A percentile compares a stretch with the other conserved stretches of the same genome.
phyloP scores from a whole-genome alignment of 306 rosid species.

The Albizia julibrissin region DNA sequence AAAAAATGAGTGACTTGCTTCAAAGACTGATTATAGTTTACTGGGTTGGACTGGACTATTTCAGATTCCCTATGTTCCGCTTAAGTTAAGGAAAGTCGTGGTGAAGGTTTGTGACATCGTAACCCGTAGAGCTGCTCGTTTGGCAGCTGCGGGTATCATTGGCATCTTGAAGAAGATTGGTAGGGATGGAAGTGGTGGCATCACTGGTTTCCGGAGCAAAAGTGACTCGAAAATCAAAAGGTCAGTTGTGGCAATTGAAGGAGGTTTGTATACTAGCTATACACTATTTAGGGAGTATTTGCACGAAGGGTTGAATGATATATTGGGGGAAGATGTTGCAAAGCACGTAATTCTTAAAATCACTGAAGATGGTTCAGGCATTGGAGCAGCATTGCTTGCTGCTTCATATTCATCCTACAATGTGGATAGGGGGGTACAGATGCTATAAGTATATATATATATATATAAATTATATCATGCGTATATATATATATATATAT shows the following conservation, averaged over 20 bases:
- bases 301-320: constrained; percentile 74
- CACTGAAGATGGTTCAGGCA: constrained; percentile 88
- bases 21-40: constrained; percentile 8
- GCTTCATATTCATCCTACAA: constrained; percentile 67
- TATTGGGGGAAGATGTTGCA: constrained; percentile 77
- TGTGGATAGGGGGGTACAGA: constrained; percentile 76
- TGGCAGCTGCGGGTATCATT: constrained; percentile 89
- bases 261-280: constrained; percentile 77
- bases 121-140: constrained; percentile 81
- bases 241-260: constrained; percentile 82
- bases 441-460: constrained; percentile 53
- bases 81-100: constrained; percentile 70
- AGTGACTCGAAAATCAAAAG: constrained; percentile 60
- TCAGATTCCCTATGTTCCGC: constrained; percentile 69
- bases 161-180: constrained; percentile 95
- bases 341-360: constrained; percentile 70
- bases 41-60: constrained; percentile 26
- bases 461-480: constrained; percentile 22
- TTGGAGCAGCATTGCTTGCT: constrained; percentile 86
- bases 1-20: not conserved
- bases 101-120: constrained; percentile 81
- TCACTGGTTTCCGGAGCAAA: constrained; percentile 73
- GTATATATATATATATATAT: constrained; percentile 37
- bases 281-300: constrained; percentile 71
- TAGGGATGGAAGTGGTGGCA: constrained; percentile 83